phyloP scores from a whole-genome alignment of 768 basidiomycete species.

The Pisolithus microcarpus region DNA sequence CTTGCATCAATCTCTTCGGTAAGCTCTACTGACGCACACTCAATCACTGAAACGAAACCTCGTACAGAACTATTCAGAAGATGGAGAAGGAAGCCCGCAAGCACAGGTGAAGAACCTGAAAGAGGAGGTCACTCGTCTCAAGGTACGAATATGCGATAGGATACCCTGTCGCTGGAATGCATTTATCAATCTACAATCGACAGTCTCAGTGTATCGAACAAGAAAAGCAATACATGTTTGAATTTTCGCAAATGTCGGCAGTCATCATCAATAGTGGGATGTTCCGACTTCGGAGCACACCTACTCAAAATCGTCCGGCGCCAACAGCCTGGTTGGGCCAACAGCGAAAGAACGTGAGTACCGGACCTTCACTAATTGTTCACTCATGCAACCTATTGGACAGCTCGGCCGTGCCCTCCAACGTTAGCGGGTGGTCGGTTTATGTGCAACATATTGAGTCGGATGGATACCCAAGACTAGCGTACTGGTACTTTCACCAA shows the following conservation, averaged over 20 bases:
- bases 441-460: not conserved
- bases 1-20: conserved; percentile 42
- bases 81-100: conserved; percentile 60
- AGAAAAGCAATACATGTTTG: conserved; percentile 55
- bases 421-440: conserved; percentile 10
- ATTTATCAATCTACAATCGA: not conserved
- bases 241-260: conserved; percentile 78
- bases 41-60: not conserved
- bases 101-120: conserved; percentile 59
- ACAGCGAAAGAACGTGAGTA: conserved; percentile 46
- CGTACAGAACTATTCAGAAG: conserved; percentile 53
- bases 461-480: conserved; percentile 11
- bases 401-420: conserved; percentile 26
- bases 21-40: conserved; percentile 10
- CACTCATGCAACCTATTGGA: not conserved
- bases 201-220: conserved; percentile 50
- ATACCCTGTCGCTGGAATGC: not conserved
- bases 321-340: conserved; percentile 66
- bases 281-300: conserved; percentile 52
- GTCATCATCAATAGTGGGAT: conserved; percentile 68
- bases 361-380: not conserved
- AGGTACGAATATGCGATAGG: conserved; percentile 29
- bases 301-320: conserved; percentile 40
- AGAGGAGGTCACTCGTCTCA: conserved; percentile 54
- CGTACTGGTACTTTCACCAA: not conserved